phyloP scores from a whole-genome alignment of 208 protist species.

The Porcisia hertigi region DNA sequence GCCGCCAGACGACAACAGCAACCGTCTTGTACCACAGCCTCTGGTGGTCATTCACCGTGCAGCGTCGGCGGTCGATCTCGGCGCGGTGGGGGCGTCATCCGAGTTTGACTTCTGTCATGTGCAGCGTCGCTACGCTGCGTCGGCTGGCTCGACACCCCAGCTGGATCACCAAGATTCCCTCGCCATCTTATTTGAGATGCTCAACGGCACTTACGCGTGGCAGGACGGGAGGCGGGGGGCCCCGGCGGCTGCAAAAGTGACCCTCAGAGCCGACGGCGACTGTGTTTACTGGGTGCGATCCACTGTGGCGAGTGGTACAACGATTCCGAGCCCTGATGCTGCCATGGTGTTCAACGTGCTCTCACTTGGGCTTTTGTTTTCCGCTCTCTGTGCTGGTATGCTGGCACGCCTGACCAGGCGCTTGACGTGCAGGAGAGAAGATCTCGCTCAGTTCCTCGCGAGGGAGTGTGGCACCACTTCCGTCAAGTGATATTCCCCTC shows the following conservation, averaged over 20 bases:
- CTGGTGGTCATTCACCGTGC: constrained; percentile 31
- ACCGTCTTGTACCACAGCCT: constrained; percentile 73
- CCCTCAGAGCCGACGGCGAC: not conserved
- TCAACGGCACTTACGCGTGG: constrained; percentile 15
- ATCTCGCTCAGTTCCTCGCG: constrained; percentile 9
- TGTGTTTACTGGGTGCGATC: constrained; percentile 52
- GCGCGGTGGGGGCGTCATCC: not conserved
- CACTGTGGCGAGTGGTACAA: constrained; percentile 53
- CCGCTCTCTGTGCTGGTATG: constrained; percentile 33
- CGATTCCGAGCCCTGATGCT: constrained; percentile 69
- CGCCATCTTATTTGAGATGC: constrained; percentile 21
- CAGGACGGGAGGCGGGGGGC: not conserved
- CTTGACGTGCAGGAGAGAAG: constrained; percentile 19
- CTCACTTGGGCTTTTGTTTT: constrained; percentile 52
- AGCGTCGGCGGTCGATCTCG: not conserved
- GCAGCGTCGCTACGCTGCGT: constrained; percentile 3
- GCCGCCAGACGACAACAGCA: constrained; percentile 74
- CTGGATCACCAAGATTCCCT: constrained; percentile 54
- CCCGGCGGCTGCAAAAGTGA: not conserved
- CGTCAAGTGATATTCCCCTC: not conserved
- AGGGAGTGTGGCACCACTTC: not conserved
- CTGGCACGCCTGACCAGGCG: constrained; percentile 35
- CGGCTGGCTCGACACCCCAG: constrained; percentile 9
- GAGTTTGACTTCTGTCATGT: constrained; percentile 5
- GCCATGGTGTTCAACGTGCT: constrained; percentile 84